Evolutionary conservation across 257 asterid species (phyloP).

Genomic region (Solanum pennellii): DNA sequence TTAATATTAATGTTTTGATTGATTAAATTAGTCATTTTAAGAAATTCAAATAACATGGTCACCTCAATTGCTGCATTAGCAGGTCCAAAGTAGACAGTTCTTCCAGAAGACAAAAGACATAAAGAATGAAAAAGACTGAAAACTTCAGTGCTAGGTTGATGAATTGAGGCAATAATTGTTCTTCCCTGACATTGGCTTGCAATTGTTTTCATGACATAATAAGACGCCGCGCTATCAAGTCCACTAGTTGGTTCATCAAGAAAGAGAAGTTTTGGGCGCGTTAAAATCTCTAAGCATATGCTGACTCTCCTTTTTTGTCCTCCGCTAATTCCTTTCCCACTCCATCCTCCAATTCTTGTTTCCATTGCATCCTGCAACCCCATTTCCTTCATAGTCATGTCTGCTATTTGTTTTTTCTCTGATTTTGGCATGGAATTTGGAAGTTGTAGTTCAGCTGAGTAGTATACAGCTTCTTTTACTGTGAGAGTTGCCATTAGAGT

Average conservation of each 20-base stretch:
- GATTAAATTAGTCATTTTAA: not conserved
- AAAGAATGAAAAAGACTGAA: conserved; percentile 4
- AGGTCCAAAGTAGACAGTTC: conserved; percentile 15
- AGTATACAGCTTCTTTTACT: conserved; percentile 8
- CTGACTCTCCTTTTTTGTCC: conserved; percentile 58
- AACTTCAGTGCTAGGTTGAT: conserved; percentile 20
- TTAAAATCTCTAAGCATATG: conserved; percentile 52
- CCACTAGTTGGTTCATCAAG: conserved; percentile 71
- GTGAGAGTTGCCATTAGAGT: conserved; percentile 5
- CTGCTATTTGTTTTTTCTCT: conserved; percentile 15
- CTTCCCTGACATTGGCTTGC: conserved; percentile 1
- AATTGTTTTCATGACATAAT: conserved; percentile 12
- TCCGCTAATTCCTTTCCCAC: conserved; percentile 46
- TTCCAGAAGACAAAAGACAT: conserved; percentile 16
- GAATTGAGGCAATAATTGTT: conserved; percentile 14
- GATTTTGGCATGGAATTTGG: conserved; percentile 6
- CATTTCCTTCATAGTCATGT: conserved; percentile 10
- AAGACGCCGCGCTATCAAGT: conserved; percentile 51
- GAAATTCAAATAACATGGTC: not conserved
- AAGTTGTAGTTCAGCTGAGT: conserved; percentile 17
- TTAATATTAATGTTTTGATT: no score
- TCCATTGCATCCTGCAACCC: conserved; percentile 12
- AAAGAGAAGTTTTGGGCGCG: conserved; percentile 47
- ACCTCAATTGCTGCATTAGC: conserved; percentile 9
- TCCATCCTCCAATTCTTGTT: conserved; percentile 20